Evolutionary conservation across 257 asterid species (phyloP).

Genomic region (Solanum medicagineum): DNA sequence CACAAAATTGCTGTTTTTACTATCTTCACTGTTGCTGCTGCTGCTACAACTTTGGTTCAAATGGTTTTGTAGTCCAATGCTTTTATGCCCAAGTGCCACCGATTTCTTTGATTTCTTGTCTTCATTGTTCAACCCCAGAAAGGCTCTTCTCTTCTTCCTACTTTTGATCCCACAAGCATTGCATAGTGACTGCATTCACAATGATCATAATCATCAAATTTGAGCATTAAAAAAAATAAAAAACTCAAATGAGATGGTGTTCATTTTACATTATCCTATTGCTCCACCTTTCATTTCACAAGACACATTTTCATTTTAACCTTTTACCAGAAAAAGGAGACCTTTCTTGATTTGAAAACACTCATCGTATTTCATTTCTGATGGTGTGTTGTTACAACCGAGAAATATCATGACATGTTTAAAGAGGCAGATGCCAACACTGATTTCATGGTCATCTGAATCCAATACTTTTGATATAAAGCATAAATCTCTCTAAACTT

Average conservation of each 20-base stretch:
- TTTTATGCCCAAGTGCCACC: neutral
- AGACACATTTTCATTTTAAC: neutral
- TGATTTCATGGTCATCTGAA: neutral
- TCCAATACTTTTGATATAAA: neutral
- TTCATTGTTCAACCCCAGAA: conserved; percentile 57
- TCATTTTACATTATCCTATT: neutral
- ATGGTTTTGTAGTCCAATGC: neutral
- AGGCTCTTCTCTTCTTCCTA: conserved; percentile 82
- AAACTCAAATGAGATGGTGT: neutral
- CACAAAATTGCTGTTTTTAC: conserved; percentile 29
- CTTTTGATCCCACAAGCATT: conserved; percentile 98
- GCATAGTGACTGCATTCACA: conserved; percentile 67
- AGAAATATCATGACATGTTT: neutral
- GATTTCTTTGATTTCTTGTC: conserved; percentile 65
- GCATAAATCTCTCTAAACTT: neutral
- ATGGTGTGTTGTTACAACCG: neutral
- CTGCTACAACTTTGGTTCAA: neutral
- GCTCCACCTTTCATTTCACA: neutral
- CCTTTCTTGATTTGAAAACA: neutral
- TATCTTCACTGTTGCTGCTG: conserved; percentile 29
- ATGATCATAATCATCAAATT: neutral
- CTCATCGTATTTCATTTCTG: neutral
- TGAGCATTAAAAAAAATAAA: neutral
- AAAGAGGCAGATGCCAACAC: neutral
- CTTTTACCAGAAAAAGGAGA: neutral